A percentile compares a stretch with the other conserved stretches of the same genome.
Conservation (phyloP, 176 grass and related monocot species). For the Oryza longistaminata region DNA sequence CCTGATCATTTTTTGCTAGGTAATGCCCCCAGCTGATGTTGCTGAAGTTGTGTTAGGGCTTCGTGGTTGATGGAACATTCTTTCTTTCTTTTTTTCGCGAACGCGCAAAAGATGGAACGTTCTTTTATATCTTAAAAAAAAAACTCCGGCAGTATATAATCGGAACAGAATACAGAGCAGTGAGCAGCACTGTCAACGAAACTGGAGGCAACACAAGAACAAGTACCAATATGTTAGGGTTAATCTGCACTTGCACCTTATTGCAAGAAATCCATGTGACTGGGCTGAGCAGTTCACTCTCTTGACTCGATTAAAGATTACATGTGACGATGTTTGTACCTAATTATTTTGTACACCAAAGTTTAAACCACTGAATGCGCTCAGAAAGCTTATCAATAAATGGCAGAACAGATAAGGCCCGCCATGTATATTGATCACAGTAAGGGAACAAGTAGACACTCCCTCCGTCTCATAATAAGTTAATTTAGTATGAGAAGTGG, state of each 20-base stretch:
- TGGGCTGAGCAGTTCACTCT: not conserved
- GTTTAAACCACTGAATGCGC: not conserved
- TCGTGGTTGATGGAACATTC: not conserved
- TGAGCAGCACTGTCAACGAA: not conserved
- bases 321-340: not conserved
- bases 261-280: not conserved
- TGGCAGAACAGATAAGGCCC: not conserved
- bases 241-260: not conserved
- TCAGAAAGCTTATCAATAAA: constrained; percentile 2
- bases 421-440: not conserved
- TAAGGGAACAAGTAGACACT: not conserved
- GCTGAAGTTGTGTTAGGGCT: not conserved
- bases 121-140: not conserved
- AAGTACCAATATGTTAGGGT: not conserved
- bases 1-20: not conserved
- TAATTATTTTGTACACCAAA: not conserved
- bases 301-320: not conserved
- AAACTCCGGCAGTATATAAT: not conserved
- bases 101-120: not conserved
- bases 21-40: not conserved
- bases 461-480: too few species aligned
- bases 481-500: too few species aligned
- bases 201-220: not conserved
- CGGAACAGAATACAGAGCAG: not conserved
- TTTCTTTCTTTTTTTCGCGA: too few species aligned